Evolutionary conservation across 2,329 filamentous ascomycete species (phyloP), one percentile per base, ranked within the genome.

Genomic region (Microdochium bolleyi): DNA sequence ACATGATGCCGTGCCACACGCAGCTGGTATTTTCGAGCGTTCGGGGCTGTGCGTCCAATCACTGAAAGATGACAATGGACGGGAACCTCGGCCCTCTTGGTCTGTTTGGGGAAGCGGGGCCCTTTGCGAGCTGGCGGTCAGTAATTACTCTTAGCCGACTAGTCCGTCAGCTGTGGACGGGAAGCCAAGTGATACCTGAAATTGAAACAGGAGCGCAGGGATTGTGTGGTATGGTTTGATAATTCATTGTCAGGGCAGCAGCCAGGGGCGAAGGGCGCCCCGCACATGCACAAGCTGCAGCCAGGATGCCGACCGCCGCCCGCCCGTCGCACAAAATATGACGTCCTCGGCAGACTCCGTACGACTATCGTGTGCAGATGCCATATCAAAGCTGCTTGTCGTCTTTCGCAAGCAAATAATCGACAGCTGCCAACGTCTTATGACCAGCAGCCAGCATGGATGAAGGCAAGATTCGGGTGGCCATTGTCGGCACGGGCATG

Each of bases 401-500:
- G 14, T 46, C 41, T 46, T 46, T 19, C 19, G 10, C 14, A 46
- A 22, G 9, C 19, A 4, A 19, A 11, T 5, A 46, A 21, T 24
- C 13, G 8, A 19, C 41, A 22, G 7, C 11, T 30, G 27, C 27
- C 27, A 21, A 46, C 10, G 19, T 10, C 10, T 13, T 41, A 13
- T n/a, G 11, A 41, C 9, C 10, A 7, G 8, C 9, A 46, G 41
- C 21, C 41, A 24, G 8, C n/a, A 46, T 46, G 41, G 41, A 22
- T 13, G n/a, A 46, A 46, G 19, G 8, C 8, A 25, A 49, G 48
- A 27, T 21, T 11, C 22, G 48, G 9, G 46, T 54, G 7, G 53
- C 53, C 24, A 24, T 54, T 24, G 53, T 54, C 19, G 53, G 53
- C 25, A 54, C 53, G 11, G 53, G 53, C 46, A 52, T 54, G 50